Base-by-base conservation (phyloP, 164 flowering plant species). In the Piper betle region DNA sequence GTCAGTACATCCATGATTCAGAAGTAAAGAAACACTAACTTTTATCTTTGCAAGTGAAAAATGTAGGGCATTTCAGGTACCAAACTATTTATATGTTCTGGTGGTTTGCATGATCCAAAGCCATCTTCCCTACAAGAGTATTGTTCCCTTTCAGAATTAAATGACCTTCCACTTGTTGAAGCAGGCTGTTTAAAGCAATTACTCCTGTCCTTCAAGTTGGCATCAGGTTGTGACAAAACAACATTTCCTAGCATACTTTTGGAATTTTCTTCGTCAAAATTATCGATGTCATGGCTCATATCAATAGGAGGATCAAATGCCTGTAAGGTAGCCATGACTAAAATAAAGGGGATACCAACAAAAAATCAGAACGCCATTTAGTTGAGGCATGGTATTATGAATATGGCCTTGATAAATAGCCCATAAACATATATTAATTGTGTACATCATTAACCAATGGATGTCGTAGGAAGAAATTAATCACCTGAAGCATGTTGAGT, bases 251-350 rank as follows among this genome's bases (percentile, higher is more conserved):
- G 55, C 25, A 61, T 53, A 68, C 70, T 57, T 33, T 76, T 77
- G 15, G 3, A 46, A 10, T 46, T 15, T 46, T 46, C 50, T 0
- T 46, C 50, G 56, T 79, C 93, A 77, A 74, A 71, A 60, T 63
- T 62, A 72, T 82, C 84, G 18, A 67, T 61, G 61, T 84, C 90
- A 69, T 78, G 85, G 69, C 85, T 88, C 93, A 92, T 80, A 76
- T 92, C 96, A 62, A 92, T 69, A 40, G 97, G 96, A 58, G 98
- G 94, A 25, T 89, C 96, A 83, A 93, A 93, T 68, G 87, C 91
- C 98, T 93, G 81, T 64, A 46, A 33, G 11, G 5, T 42, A 42
- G 18, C 6, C 57, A 62, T 12, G 59, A 37, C 15, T 55, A 25
- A 61, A 2, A 57, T 38, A 17, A 40, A 37, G 3, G n/a, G 16